These are phyloP conservation scores for Phytopythium delawarense DNA, from an alignment of 352 stramenopile genomes.

Conservation along the genomic window DNA sequence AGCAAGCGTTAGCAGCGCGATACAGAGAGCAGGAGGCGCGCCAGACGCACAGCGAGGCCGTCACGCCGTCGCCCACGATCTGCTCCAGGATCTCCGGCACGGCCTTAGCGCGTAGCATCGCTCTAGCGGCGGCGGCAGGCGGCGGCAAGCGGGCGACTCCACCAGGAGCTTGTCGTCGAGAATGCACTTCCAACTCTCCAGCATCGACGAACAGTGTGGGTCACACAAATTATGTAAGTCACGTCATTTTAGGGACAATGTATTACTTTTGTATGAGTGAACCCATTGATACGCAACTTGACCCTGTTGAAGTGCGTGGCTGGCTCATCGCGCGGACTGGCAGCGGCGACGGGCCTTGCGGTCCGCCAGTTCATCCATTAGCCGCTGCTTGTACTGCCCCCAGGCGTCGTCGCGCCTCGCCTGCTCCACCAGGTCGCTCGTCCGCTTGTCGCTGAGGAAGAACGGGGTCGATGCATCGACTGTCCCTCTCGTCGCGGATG, in stretches of 20 bases:
- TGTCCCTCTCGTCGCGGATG: background rate
- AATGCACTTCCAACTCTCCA: background rate
- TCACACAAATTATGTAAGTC: background rate
- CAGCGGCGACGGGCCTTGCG: background rate
- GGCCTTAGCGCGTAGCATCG: slow-evolving; percentile 77
- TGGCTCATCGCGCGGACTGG: background rate
- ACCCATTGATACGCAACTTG: no score
- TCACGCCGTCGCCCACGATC: slow-evolving; percentile 72
- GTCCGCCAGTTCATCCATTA: slow-evolving; percentile 14
- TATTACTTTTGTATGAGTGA: no score
- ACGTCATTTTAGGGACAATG: no score
- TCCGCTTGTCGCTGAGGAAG: background rate
- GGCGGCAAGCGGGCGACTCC: background rate
- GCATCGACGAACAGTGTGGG: background rate
- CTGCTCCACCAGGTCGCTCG: slow-evolving; percentile 25
- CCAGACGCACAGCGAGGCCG: slow-evolving; percentile 63
- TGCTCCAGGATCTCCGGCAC: slow-evolving; percentile 74
- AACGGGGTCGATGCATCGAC: background rate
- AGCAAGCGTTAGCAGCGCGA: background rate
- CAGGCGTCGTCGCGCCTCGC: slow-evolving; percentile 17
- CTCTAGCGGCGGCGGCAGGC: background rate
- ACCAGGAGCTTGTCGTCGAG: background rate
- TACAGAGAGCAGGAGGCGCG: background rate
- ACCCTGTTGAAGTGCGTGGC: no score
- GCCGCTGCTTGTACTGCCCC: slow-evolving; percentile 30